These are phyloP conservation scores for Colletotrichum gloeosporioides DNA, from an alignment of 2,329 filamentous ascomycete genomes.

Conservation along the genomic window DNA sequence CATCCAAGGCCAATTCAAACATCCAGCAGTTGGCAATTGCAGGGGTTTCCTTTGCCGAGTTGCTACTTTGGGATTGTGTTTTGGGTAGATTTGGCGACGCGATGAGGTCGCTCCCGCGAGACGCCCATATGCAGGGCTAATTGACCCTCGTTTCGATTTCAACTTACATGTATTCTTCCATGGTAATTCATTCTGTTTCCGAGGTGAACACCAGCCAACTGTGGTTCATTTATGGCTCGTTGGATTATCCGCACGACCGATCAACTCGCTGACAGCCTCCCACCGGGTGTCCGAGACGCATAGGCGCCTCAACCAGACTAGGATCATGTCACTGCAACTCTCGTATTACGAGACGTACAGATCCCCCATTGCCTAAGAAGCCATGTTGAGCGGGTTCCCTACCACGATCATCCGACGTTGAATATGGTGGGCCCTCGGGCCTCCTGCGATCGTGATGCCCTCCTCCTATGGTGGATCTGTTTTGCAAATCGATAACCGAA, in stretches of 20 bases:
- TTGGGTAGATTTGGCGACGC: background rate
- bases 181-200: background rate
- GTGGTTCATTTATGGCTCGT: background rate
- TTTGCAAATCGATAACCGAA: background rate
- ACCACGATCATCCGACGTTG: background rate
- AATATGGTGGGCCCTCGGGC: background rate
- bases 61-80: background rate
- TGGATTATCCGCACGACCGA: background rate
- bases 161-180: background rate
- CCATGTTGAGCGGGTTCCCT: background rate
- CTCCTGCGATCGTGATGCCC: background rate
- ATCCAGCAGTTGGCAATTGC: background rate
- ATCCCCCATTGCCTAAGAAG: background rate
- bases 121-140: background rate
- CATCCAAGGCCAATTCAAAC: background rate
- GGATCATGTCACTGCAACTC: background rate
- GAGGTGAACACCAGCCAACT: background rate
- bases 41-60: background rate
- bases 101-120: background rate
- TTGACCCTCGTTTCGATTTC: background rate
- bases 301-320: background rate
- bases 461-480: background rate
- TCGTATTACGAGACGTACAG: background rate
- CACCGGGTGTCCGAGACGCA: background rate
- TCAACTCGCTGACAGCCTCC: background rate